Evolutionary conservation across 2,329 filamentous ascomycete genomes (phyloP).

Genomic region (Cordyceps javanica): DNA sequence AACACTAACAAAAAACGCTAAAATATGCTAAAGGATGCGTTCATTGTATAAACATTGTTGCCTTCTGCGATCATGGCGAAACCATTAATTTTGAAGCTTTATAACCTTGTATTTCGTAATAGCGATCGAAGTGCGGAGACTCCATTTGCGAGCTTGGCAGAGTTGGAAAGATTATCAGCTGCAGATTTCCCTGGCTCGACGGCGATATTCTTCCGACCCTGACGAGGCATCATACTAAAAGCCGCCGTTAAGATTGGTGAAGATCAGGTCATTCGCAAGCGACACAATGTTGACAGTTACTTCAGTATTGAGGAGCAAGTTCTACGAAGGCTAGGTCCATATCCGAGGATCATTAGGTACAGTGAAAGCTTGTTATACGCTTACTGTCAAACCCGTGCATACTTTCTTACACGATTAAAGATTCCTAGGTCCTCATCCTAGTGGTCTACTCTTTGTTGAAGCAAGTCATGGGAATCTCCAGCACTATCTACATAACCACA

Average conservation of each 20-base stretch:
- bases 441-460: conserved; percentile 15
- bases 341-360: conserved; percentile 13
- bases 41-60: not conserved
- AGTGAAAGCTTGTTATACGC: not conserved
- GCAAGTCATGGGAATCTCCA: conserved; percentile 18
- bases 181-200: conserved; percentile 14
- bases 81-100: not conserved
- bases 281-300: not conserved
- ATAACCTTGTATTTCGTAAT: not conserved
- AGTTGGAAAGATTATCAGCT: conserved; percentile 11
- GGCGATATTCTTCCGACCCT: conserved; percentile 10
- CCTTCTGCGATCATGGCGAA: not conserved
- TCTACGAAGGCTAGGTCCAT: conserved; percentile 11
- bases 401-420: not conserved
- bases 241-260: not conserved
- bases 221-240: not conserved
- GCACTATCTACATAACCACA: conserved; percentile 13
- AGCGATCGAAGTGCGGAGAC: not conserved
- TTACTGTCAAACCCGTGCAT: not conserved
- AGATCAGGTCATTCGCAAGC: not conserved
- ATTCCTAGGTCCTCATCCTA: conserved; percentile 4
- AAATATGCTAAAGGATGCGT: not conserved
- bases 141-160: not conserved
- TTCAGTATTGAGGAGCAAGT: conserved; percentile 14
- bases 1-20: not conserved